phyloP scores from a whole-genome alignment of 2,329 filamentous ascomycete species.

The Diaporthe amygdali region DNA sequence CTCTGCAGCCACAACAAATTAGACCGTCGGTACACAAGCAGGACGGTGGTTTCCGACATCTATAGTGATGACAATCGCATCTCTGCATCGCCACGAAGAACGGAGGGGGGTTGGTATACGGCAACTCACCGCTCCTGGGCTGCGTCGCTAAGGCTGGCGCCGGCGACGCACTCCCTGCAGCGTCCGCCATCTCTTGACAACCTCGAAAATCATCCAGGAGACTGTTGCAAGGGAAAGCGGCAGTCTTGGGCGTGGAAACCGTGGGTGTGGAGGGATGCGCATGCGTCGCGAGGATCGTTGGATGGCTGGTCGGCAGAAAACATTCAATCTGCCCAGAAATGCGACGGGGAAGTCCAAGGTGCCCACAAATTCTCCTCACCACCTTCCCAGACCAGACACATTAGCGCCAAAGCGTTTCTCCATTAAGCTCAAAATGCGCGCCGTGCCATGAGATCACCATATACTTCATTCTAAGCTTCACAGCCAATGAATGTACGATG shows the following conservation, averaged over 20 bases:
- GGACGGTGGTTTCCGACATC: not conserved
- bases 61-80: not conserved
- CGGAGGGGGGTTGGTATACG: not conserved
- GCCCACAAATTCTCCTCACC: conserved; percentile 17
- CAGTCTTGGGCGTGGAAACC: not conserved
- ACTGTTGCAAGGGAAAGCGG: not conserved
- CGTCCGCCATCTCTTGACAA: conserved; percentile 25
- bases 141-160: conserved; percentile 26
- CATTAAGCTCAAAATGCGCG: not conserved
- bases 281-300: conserved; percentile 14
- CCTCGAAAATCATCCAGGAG: conserved; percentile 22
- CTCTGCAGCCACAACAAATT: not conserved
- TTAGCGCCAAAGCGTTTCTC: not conserved
- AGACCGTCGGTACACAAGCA: not conserved
- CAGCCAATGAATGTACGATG: too few species aligned
- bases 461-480: not conserved
- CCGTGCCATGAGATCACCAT: not conserved
- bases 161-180: conserved; percentile 27
- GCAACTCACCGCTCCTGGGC: conserved; percentile 23
- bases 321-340: conserved; percentile 19
- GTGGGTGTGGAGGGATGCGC: not conserved
- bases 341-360: conserved; percentile 1
- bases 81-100: not conserved
- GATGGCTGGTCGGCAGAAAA: conserved; percentile 20
- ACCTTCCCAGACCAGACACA: conserved; percentile 14